Base-by-base conservation (phyloP, 768 basidiomycete species). In the Astraeus odoratus region DNA sequence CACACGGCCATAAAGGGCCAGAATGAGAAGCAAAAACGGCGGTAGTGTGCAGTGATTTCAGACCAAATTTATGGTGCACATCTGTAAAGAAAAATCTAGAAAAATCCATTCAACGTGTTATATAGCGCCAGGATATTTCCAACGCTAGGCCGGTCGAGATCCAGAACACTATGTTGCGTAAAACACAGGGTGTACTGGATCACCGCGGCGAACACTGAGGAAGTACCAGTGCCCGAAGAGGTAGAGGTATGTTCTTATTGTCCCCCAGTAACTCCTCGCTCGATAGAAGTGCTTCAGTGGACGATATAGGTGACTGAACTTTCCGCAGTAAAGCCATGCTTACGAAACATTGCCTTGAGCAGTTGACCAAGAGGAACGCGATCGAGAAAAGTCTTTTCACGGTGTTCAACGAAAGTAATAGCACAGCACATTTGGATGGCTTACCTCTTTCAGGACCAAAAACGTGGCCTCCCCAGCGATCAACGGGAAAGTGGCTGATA, bases 141-240 rank as follows among this genome's bases (percentile, higher is more conserved):
- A 26, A 89, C 88, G 8, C 57, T 61, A 3, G 76, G 66, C 4
- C 86, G 84, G 16, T 74, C 64, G n/a, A 88, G 64, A 3, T 83
- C 84, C 12, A 87, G 73, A 1, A 86, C 86, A 24, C 86, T 86
- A 82, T 5, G 83, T 86, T n/a, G 83, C 77, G 39, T 78, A 70
- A 63, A 85, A 88, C 22, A 86, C 59, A 0, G 87, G 86, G 30
- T 81, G 79, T 10, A 88, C 63, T 6, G 81, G 73, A 39, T 77
- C 77, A 53, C 75, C 6, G 83, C 74, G 38, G 82, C 63, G 33
- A 85, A 56, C 1, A 88, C 81, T 64, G 72, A 1, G 68, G 71
- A 19, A 72, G 72, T 36, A 85, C 58, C 34, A 85, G 65, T 5
- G 67, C 59, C 40, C 70, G 69, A 20, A 85, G 61, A 5, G 81